Evolutionary conservation across 2,329 filamentous ascomycete genomes (phyloP).

Genomic region (Colletotrichum liaoningense): DNA sequence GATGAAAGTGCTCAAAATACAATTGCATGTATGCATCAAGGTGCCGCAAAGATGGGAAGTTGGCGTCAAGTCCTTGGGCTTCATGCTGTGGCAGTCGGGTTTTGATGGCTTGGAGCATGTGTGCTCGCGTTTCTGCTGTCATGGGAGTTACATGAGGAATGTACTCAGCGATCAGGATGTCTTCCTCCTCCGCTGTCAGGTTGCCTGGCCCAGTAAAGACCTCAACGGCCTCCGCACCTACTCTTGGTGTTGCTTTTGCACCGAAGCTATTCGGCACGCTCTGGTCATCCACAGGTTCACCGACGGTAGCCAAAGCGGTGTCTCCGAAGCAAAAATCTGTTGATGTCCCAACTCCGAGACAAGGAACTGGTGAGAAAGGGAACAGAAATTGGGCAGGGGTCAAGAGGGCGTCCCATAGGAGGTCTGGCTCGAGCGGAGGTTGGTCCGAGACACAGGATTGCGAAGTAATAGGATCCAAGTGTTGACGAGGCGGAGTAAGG

Average conservation of each 20-base stretch:
- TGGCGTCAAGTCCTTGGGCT: background rate
- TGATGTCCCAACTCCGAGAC: background rate
- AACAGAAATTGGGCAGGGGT: slow-evolving; percentile 7
- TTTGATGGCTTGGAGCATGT: background rate
- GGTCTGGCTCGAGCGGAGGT: slow-evolving; percentile 1
- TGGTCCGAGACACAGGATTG: background rate
- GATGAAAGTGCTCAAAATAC: background rate
- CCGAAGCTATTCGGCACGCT: no score
- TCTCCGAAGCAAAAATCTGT: background rate
- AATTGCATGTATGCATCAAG: background rate
- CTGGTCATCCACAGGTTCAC: background rate
- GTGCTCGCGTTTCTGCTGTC: background rate
- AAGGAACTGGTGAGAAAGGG: slow-evolving; percentile 6
- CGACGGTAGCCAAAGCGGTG: background rate
- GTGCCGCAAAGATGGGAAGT: background rate
- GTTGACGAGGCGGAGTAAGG: background rate
- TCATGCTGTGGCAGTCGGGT: background rate
- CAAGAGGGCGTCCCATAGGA: slow-evolving; percentile 3
- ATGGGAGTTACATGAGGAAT: background rate
- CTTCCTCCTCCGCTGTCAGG: background rate
- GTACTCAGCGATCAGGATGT: background rate
- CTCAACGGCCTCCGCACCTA: background rate
- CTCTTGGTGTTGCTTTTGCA: background rate
- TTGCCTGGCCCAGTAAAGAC: background rate
- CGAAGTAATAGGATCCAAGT: background rate